A percentile compares a stretch with the other conserved stretches of the same genome.
Conservation (phyloP, 164 flowering plant genomes). For the Aristolochia fimbriata region DNA sequence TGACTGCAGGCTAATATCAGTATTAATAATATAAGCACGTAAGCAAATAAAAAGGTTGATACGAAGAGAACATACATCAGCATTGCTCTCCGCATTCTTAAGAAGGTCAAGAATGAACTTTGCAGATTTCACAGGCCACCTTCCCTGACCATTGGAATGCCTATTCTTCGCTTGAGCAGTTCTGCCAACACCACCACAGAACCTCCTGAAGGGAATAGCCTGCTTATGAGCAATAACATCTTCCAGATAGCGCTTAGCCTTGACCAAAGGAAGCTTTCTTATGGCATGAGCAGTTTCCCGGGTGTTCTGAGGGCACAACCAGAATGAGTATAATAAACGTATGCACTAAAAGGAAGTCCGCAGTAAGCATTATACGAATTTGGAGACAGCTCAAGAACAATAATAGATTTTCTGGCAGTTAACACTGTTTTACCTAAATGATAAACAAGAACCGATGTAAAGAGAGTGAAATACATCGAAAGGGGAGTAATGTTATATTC, state of each 20-base stretch:
- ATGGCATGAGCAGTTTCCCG: constrained; percentile 78
- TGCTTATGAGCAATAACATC: constrained; percentile 89
- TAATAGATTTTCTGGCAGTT: no score
- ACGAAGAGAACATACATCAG: constrained; percentile 46
- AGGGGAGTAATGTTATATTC: no score
- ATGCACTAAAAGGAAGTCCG: no score
- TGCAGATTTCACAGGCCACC: constrained; percentile 95
- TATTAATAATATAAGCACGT: no score
- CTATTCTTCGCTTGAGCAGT: constrained; percentile 93
- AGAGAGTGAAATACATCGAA: no score
- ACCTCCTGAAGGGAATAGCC: constrained; percentile 87
- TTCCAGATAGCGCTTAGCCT: constrained; percentile 84
- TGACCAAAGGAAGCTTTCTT: constrained; percentile 61
- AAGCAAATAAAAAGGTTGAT: no score
- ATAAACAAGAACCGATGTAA: no score
- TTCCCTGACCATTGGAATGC: constrained; percentile 93
- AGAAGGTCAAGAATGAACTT: constrained; percentile 76
- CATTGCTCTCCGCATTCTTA: constrained; percentile 96
- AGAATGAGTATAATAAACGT: no score
- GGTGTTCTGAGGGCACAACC: constrained; percentile 45
- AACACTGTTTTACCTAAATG: no score
- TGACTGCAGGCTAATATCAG: no score
- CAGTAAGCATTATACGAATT: no score
- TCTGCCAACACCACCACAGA: constrained; percentile 92
- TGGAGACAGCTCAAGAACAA: no score